Conservation (phyloP, 495 filamentous ascomycete genomes). For the Neurospora tetraspora region DNA sequence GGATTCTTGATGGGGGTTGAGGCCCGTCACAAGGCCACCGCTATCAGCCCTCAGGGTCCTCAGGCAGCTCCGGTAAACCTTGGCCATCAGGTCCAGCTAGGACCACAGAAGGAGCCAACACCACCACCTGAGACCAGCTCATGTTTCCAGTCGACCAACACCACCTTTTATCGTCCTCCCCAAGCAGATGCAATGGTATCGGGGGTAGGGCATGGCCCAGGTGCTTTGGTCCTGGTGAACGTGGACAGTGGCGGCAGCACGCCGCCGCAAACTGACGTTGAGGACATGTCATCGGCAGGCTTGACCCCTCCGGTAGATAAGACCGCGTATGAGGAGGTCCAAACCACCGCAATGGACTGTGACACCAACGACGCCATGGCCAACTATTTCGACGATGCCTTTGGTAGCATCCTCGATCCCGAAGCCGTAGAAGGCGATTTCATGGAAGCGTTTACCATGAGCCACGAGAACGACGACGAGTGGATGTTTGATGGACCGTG, state of each 20-base stretch:
- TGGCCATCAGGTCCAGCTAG: background rate
- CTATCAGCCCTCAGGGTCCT: background rate
- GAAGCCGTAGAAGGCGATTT: background rate
- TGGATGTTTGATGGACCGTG: constrained; percentile 1
- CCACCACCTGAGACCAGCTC: background rate
- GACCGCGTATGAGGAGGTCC: background rate
- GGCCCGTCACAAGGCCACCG: background rate
- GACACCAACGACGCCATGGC: background rate
- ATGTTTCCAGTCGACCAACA: background rate
- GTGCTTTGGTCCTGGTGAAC: background rate
- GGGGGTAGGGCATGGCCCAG: background rate
- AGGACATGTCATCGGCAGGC: background rate
- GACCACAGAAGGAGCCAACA: background rate
- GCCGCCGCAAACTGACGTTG: background rate
- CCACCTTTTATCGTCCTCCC: background rate
- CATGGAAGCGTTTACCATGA: background rate
- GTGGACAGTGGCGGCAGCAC: background rate
- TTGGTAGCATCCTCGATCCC: background rate
- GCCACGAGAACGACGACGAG: background rate
- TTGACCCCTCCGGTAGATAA: background rate
- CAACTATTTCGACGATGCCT: background rate
- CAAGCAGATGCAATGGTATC: background rate
- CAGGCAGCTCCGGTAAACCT: background rate
- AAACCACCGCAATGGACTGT: background rate
- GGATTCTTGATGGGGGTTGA: constrained; percentile 67